phyloP scores from a whole-genome alignment of 768 basidiomycete genomes.

The Hemileccinum impolitum region DNA sequence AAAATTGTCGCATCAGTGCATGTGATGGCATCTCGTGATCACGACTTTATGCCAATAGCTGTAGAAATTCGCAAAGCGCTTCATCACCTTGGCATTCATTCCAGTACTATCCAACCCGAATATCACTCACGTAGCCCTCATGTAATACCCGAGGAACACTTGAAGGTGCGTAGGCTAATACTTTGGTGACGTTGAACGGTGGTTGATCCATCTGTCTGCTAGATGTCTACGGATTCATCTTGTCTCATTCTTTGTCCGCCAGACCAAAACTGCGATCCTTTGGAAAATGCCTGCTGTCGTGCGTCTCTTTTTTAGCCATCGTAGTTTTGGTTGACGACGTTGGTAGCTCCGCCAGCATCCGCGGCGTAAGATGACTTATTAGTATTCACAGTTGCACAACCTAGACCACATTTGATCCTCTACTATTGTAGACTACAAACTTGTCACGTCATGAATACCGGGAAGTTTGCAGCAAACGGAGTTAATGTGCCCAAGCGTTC shows the following conservation, averaged over 20 bases:
- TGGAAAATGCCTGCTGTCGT: conserved; percentile 80
- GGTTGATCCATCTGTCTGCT: conserved; percentile 5
- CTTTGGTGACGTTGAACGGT: not conserved
- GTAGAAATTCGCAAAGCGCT: conserved; percentile 78
- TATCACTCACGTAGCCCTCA: conserved; percentile 44
- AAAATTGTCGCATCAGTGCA: conserved; percentile 97
- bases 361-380: conserved; percentile 39
- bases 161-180: conserved; percentile 40
- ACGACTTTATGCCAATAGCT: conserved; percentile 91
- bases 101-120: conserved; percentile 92
- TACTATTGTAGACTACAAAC: conserved; percentile 6
- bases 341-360: conserved; percentile 43
- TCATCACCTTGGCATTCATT: conserved; percentile 92
- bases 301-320: conserved; percentile 33
- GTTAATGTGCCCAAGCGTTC: conserved; percentile 61
- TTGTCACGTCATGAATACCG: conserved; percentile 45
- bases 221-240: conserved; percentile 52
- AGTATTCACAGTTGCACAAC: not conserved
- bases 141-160: conserved; percentile 41
- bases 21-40: conserved; percentile 74
- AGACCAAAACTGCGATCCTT: conserved; percentile 63
- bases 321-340: conserved; percentile 1
- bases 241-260: conserved; percentile 74
- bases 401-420: conserved; percentile 19
- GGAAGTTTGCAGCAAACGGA: conserved; percentile 72